Percentiles rank a stretch among this genome's conserved stretches.
phyloP scores from a whole-genome alignment of 83 land plant genomes.

The Diphasiastrum complanatum region DNA sequence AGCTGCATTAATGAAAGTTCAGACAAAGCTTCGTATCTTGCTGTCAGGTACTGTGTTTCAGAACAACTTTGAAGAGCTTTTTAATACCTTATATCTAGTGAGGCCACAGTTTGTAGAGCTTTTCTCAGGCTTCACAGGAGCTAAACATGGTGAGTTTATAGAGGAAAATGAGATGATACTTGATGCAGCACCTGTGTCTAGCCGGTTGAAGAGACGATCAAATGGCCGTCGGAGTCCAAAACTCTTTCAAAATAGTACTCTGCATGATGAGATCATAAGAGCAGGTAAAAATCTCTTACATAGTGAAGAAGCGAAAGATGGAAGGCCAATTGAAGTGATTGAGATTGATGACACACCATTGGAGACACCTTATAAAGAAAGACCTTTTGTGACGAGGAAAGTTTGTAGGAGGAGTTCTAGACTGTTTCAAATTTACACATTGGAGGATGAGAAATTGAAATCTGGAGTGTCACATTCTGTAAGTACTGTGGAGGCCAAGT shows the following conservation, averaged over 20 bases:
- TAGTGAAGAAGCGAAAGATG: slow-evolving; percentile 2
- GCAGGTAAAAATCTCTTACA: neutral
- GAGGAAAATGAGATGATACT: neutral
- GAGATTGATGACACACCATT: too few relatives aligned
- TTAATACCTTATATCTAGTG: slow-evolving; percentile 13
- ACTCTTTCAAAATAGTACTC: neutral
- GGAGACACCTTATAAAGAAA: too few relatives aligned
- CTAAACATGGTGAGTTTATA: neutral
- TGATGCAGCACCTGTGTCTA: neutral
- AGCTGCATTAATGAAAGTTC: slow-evolving; percentile 1
- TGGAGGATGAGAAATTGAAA: too few relatives aligned
- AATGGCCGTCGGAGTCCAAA: neutral
- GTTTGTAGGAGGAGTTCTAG: too few relatives aligned
- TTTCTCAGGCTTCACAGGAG: neutral
- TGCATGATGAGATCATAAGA: neutral
- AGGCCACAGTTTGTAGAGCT: slow-evolving; percentile 12
- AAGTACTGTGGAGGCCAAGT: slow-evolving; percentile 9
- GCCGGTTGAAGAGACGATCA: neutral
- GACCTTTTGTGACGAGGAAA: too few relatives aligned
- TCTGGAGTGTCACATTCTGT: too few relatives aligned
- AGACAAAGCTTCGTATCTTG: slow-evolving; percentile 11
- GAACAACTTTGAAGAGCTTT: slow-evolving; percentile 22
- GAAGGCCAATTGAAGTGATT: neutral
- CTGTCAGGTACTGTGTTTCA: slow-evolving; percentile 23
- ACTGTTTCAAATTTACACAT: too few relatives aligned